Percentiles rank a stretch among this genome's conserved stretches.
Conservation (phyloP, 495 filamentous ascomycete genomes). For the Cercophora sp. region DNA sequence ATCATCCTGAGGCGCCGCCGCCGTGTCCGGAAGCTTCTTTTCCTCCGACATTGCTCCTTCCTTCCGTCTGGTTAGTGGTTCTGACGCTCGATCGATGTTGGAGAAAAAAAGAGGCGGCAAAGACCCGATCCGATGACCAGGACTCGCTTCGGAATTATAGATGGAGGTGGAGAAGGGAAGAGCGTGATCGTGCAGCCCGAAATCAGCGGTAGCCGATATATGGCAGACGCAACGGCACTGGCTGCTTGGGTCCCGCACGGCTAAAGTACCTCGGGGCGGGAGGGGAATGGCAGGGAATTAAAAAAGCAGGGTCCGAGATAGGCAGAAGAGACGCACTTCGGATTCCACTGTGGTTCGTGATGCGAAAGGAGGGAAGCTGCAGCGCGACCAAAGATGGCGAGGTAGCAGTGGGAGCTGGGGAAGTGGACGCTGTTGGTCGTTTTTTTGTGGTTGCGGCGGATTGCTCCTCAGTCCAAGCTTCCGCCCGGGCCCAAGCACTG, state of each 20-base stretch:
- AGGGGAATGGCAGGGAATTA: constrained; percentile 3
- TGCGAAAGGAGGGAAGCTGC: neutral
- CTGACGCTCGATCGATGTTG: too few relatives aligned
- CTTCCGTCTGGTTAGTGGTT: too few relatives aligned
- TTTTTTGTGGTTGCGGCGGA: constrained; percentile 4
- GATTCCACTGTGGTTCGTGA: neutral
- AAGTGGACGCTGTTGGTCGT: neutral
- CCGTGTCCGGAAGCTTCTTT: constrained; percentile 6
- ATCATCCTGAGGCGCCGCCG: neutral
- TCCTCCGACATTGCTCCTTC: constrained; percentile 18
- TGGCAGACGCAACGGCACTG: constrained; percentile 2
- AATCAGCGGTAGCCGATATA: constrained; percentile 4
- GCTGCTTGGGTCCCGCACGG: constrained; percentile 5
- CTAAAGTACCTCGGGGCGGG: constrained; percentile 8
- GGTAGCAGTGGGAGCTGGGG: neutral
- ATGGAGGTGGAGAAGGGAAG: neutral
- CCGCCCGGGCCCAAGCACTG: neutral
- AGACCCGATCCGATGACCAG: neutral
- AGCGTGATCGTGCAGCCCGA: neutral
- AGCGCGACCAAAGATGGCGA: neutral
- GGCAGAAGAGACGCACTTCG: neutral
- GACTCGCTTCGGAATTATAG: neutral
- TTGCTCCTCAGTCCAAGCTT: neutral
- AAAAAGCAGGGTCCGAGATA: constrained; percentile 6
- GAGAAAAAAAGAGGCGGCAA: too few relatives aligned